These are phyloP conservation scores for Euphorbia peplus DNA, from an alignment of 345 rosid species.

Conservation along the genomic window DNA sequence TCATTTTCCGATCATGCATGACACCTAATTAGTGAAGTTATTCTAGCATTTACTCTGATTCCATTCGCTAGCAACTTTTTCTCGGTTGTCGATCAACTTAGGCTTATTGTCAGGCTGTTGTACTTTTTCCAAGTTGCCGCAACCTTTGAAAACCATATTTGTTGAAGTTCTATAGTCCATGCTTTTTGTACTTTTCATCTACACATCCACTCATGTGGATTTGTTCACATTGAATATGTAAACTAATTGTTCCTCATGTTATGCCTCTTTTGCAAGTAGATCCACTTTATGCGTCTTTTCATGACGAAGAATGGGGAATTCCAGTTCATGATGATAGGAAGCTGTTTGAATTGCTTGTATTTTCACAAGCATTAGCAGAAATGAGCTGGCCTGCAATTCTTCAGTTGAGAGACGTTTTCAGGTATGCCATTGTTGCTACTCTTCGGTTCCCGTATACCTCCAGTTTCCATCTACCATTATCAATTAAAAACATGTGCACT, in stretches of 20 bases:
- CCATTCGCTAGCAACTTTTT: not conserved
- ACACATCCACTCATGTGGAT: slow-evolving; percentile 53
- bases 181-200: not conserved
- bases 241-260: not conserved
- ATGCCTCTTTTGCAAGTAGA: slow-evolving; percentile 29
- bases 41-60: not conserved
- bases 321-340: slow-evolving; percentile 68
- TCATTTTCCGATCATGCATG: not conserved
- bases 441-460: slow-evolving; percentile 8
- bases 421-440: slow-evolving; percentile 44
- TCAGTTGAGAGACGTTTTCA: slow-evolving; percentile 55
- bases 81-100: not conserved
- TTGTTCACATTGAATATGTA: slow-evolving; percentile 39
- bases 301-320: slow-evolving; percentile 89
- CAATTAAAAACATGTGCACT: not conserved
- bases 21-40: not conserved
- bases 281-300: slow-evolving; percentile 61
- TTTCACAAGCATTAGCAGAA: slow-evolving; percentile 95
- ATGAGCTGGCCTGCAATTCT: slow-evolving; percentile 86
- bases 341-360: slow-evolving; percentile 79
- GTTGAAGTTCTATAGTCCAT: not conserved
- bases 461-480: slow-evolving; percentile 1
- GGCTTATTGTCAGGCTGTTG: not conserved
- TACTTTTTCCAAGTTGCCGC: not conserved
- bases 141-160: not conserved